Conservation (phyloP, 2,329 filamentous ascomycete genomes). For the Ophiostoma triangulosporum region DNA sequence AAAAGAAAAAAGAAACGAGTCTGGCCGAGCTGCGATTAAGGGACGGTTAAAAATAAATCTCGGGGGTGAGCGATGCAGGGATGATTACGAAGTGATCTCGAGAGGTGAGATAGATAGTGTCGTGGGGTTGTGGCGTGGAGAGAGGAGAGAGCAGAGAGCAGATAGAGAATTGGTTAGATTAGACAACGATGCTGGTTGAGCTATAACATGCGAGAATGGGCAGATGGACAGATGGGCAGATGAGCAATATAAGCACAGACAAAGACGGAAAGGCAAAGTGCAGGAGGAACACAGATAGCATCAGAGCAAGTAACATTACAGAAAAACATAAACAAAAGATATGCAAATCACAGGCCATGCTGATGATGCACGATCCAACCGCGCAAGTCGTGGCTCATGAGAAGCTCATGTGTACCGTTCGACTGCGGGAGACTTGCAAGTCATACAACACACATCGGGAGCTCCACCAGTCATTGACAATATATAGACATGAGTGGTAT, state of each 20-base stretch:
- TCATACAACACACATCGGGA: not conserved
- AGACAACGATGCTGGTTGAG: not conserved
- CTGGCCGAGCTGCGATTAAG: not conserved
- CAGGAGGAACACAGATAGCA: not conserved
- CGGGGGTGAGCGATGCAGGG: not conserved
- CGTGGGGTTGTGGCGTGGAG: slow-evolving; percentile 1
- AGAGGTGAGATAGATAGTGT: not conserved
- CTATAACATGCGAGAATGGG: not conserved
- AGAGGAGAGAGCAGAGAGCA: not conserved
- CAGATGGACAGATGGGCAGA: not conserved
- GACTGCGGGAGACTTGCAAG: slow-evolving; percentile 3
- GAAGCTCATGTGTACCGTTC: not conserved
- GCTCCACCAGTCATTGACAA: not conserved
- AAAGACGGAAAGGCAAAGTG: not conserved
- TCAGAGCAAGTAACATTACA: not conserved
- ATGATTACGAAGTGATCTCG: no score
- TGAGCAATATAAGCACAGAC: not conserved
- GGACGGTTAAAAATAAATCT: not conserved
- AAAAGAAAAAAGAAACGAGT: not conserved
- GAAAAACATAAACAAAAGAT: not conserved
- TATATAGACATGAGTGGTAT: not conserved
- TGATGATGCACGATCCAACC: not conserved
- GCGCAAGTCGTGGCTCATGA: not conserved
- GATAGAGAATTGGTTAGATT: not conserved
- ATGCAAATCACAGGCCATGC: not conserved